Base-by-base conservation (phyloP, 768 basidiomycete genomes). In the Trametes coccinea region DNA sequence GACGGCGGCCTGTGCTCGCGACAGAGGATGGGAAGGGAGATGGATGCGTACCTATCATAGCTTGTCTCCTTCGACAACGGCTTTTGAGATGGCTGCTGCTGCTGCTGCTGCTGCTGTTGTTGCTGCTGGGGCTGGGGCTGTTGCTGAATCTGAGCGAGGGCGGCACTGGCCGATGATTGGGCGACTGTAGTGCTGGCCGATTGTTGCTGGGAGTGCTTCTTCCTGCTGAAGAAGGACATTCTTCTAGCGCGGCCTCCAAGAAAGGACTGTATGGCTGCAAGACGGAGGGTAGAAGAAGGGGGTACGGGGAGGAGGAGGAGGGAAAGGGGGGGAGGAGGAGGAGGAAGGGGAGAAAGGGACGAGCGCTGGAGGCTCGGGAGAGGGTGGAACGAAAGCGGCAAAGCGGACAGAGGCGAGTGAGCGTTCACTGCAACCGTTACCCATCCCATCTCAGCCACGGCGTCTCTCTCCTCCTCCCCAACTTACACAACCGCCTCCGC, bases 181-280 rank as follows among this genome's bases (percentile, higher is more conserved):
- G 87, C 81, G 66, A 87, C 84, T 69, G 75, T 67, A 33, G 56
- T 65, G 60, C 57, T 59, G 62, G 56, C 41, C 11, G 67, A 59
- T 27, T 69, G 71, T 27, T 69, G 71, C 34, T 67, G 68, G 51
- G 84, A 80, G 65, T 86, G 83, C 84, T 90, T 92, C 87, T 87
- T 92, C 83, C 90, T 84, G 46, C 85, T 88, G 84, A 93, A 93
- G 90, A 92, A 93, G 82, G 90, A 92, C 92, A 93, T 93, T 85
- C 88, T 88, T 75, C 86, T 78, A 66, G 84, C 70, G 76, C 83
- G 82, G 73, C 73, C 72, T 66, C 79, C 78, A 73, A 87, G 76
- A 75, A 88, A 74, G 72, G 83, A 89, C 84, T 85, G 81, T 82
- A 88, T 88, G 84, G 83, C 76, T 81, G 82, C 50, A 61, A 53